Evolutionary conservation across 306 rosid species (phyloP), one percentile per base, ranked within the genome.

Genomic region (Cucumis hystrix): DNA sequence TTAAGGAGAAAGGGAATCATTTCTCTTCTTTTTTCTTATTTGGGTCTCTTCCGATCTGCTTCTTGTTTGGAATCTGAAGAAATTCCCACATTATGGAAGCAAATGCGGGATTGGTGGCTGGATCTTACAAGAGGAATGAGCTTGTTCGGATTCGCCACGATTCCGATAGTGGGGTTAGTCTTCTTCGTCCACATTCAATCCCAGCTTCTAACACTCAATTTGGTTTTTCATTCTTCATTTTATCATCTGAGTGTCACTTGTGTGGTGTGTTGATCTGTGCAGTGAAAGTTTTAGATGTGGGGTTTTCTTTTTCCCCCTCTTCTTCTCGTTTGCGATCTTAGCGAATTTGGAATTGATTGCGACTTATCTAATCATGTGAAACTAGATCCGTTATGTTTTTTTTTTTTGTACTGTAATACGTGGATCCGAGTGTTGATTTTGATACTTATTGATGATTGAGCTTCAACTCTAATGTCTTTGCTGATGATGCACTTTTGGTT

Each of bases 61-160:
- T 74, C 47, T 70, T 64, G 65, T 51, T 21, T 79, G 73, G 66
- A 74, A 47, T 69, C 66, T 77, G 55, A 49, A 58, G 20, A 57
- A 81, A 77, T 77, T 60, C 57, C 21, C 47, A 59, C 45, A 35
- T 74, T 79, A 96, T 96, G 99, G 91, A 96, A 78, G 98, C 98
- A 39, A 83, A 85, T 82, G 96, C 91, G 3, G 99, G 96, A 75
- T 55, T 96, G 93, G 98, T 91, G 58, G 99, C 99, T 40, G 99
- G 99, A 6, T 96, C 99, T n/a, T 82, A 96, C 78, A 96, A 91
- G 37, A 75, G 96, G 69, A 96, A 96, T 83, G 98, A 96, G 89
- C 97, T 96, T 65, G 98, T 92, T 77, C 92, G 92, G 84, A 92
- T 96, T 84, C 96, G 90, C 9, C 97, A 89, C 71, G 99, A 92